Percentiles rank a stretch among this genome's conserved stretches.
phyloP scores from a whole-genome alignment of 306 rosid species.

The Fagus sylvatica region DNA sequence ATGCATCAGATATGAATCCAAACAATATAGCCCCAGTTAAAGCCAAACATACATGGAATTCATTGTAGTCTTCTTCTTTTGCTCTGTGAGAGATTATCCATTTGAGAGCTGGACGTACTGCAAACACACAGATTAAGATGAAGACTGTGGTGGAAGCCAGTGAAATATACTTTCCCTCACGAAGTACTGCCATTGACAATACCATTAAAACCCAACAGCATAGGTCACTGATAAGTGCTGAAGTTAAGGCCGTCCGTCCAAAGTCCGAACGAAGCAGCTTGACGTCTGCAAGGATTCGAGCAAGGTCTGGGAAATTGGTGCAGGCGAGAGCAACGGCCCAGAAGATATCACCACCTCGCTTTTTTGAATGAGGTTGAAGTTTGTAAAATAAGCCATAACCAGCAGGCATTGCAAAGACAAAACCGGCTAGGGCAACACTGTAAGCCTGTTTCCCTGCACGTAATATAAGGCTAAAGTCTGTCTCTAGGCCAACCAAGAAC shows the following conservation, averaged over 20 bases:
- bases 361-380: neutral
- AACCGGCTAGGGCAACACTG: conserved; percentile 34
- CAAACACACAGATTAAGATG: neutral
- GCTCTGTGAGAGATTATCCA: conserved; percentile 15
- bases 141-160: conserved; percentile 18
- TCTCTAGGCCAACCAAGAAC: conserved; percentile 48
- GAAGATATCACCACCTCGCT: conserved; percentile 22
- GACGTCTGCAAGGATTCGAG: conserved; percentile 37
- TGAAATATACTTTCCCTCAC: conserved; percentile 1
- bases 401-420: conserved; percentile 19
- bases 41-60: conserved; percentile 27
- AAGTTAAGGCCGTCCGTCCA: conserved; percentile 39
- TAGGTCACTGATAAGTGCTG: conserved; percentile 42
- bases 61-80: conserved; percentile 32
- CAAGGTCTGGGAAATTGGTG: conserved; percentile 46
- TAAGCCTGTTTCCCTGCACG: conserved; percentile 32
- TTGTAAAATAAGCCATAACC: conserved; percentile 27
- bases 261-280: conserved; percentile 47
- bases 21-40: conserved; percentile 22
- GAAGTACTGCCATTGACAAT: conserved; percentile 3
- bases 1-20: conserved; percentile 22
- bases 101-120: conserved; percentile 30
- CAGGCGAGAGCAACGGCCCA: conserved; percentile 40
- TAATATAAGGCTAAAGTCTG: conserved; percentile 31
- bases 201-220: conserved; percentile 42